A percentile compares a stretch with the other conserved stretches of the same genome.
These are phyloP conservation scores for Breviolum minutum DNA, from an alignment of 73 alveolate species.

Conservation along the genomic window DNA sequence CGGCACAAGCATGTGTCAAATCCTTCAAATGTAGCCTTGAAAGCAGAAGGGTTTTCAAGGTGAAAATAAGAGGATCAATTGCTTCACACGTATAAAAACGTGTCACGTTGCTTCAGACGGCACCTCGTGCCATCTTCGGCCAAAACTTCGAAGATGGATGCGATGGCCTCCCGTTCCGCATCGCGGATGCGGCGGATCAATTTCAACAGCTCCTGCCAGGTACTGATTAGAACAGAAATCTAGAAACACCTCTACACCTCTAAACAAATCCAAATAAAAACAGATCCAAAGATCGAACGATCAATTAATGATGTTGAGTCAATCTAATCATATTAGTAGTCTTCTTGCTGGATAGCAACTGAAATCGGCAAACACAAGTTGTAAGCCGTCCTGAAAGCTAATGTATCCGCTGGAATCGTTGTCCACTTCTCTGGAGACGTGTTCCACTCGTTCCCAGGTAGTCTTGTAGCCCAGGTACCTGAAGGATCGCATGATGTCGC, in stretches of 20 bases:
- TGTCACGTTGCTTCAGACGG: background rate
- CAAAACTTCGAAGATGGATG: constrained; percentile 47
- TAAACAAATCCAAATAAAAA: background rate
- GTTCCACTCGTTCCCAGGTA: background rate
- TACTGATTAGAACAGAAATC: background rate
- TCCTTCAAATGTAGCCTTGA: constrained; percentile 13
- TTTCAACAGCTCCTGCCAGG: constrained; percentile 42
- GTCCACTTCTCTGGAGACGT: constrained; percentile 54
- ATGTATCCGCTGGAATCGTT: constrained; percentile 73
- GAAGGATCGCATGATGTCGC: background rate
- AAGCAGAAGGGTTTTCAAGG: too few species aligned
- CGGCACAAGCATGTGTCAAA: constrained; percentile 39
- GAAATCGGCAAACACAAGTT: too few species aligned
- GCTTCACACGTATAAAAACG: background rate
- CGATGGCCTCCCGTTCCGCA: constrained; percentile 66
- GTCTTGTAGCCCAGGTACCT: constrained; percentile 78
- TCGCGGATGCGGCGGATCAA: constrained; percentile 67
- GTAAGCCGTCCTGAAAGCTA: constrained; percentile 41
- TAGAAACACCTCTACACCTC: background rate
- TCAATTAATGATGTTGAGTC: background rate
- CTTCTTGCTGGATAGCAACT: too few species aligned
- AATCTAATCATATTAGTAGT: too few species aligned
- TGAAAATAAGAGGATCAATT: too few species aligned
- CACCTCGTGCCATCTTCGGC: constrained; percentile 59
- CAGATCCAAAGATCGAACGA: background rate